These are phyloP conservation scores for Endoconidiophora polonica DNA, from an alignment of 2,329 filamentous ascomycete genomes.

Conservation along the genomic window DNA sequence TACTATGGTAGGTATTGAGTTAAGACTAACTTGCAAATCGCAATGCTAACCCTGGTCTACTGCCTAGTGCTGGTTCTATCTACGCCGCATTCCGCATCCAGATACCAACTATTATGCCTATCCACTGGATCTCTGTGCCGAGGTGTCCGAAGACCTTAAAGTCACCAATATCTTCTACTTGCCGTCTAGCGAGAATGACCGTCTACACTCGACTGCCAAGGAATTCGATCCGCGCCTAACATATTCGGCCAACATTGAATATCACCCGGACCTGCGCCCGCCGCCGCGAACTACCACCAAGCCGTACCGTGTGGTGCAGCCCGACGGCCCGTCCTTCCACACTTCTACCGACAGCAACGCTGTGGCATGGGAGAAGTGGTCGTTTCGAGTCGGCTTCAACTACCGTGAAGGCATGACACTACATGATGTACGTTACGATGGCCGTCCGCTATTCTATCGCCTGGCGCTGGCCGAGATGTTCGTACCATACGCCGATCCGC, in stretches of 20 bases:
- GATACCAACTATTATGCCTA: conserved; percentile 43
- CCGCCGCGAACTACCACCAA: conserved; percentile 19
- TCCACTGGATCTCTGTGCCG: conserved; percentile 35
- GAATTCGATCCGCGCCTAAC: conserved; percentile 3
- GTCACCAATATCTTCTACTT: conserved; percentile 34
- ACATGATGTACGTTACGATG: conserved; percentile 51
- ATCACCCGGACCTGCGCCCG: conserved; percentile 19
- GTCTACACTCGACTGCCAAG: conserved; percentile 27
- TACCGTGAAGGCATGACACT: conserved; percentile 51
- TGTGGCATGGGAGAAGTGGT: conserved; percentile 48
- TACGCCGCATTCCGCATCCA: conserved; percentile 22
- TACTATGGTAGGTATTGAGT: conserved; percentile 27
- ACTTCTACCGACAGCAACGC: conserved; percentile 26
- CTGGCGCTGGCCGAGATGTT: conserved; percentile 54
- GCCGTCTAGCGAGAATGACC: conserved; percentile 24
- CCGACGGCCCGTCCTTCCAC: conserved; percentile 23
- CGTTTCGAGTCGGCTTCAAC: conserved; percentile 52
- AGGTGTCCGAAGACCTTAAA: conserved; percentile 31
- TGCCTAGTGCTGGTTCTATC: conserved; percentile 22
- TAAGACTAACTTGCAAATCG: neutral
- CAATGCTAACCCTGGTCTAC: neutral
- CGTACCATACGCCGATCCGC: conserved; percentile 49
- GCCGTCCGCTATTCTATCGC: conserved; percentile 49
- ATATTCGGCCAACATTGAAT: conserved; percentile 15
- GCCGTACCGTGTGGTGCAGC: conserved; percentile 24